Conservation (phyloP, 176 grass and related monocot genomes). For the Coix lacrymajobi region DNA sequence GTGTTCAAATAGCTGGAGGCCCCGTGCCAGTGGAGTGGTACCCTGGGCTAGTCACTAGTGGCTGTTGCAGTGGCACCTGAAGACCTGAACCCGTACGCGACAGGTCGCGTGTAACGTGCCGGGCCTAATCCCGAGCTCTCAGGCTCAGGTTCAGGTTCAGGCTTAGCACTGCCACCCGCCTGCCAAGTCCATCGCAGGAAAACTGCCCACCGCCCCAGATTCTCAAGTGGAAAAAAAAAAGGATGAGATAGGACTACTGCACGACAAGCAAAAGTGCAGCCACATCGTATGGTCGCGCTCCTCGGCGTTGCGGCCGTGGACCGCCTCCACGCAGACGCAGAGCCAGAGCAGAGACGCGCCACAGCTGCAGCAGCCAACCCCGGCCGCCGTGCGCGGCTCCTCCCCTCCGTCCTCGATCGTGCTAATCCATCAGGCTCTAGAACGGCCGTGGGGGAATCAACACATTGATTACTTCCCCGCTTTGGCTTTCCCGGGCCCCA, state of each 20-base stretch:
- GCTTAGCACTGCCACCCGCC: too few species aligned
- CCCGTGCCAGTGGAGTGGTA: background rate
- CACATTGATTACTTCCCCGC: background rate
- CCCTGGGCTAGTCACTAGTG: too few species aligned
- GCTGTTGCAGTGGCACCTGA: background rate
- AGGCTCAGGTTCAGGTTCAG: too few species aligned
- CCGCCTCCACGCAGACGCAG: background rate
- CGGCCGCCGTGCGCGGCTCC: too few species aligned
- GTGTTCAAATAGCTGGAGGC: background rate
- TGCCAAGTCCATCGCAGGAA: background rate
- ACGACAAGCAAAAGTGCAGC: slow-evolving; percentile 9
- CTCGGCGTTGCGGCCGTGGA: background rate
- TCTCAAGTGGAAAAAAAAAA: background rate
- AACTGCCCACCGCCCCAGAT: background rate
- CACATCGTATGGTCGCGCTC: background rate
- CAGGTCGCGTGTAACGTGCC: background rate
- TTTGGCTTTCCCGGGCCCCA: background rate
- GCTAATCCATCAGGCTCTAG: background rate
- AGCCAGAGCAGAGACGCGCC: background rate
- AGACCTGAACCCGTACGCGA: background rate
- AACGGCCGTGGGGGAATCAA: background rate
- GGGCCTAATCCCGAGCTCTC: background rate
- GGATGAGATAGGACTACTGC: background rate
- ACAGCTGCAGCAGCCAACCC: too few species aligned
- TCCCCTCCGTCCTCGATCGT: background rate